A percentile compares a stretch with the other conserved stretches of the same genome.
phyloP scores from a whole-genome alignment of 768 basidiomycete genomes.

The Phylloporus rhodoxanthus region DNA sequence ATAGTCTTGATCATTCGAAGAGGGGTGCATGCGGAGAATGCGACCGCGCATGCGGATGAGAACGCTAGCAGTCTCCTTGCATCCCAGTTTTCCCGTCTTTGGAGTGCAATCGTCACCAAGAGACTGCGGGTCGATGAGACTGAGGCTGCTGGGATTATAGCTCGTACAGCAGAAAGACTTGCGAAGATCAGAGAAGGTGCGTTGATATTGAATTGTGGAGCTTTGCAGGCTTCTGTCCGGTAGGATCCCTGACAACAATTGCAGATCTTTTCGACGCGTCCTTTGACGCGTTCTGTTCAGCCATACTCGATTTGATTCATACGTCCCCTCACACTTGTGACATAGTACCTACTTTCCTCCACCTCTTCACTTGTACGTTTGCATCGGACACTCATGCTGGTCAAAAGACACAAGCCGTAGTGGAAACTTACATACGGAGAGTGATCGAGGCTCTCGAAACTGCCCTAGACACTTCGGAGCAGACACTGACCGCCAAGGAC shows the following conservation, averaged over 20 bases:
- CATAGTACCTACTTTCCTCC: constrained; percentile 43
- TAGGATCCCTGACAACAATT: constrained; percentile 3
- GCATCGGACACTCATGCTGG: constrained; percentile 9
- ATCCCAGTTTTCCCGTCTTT: constrained; percentile 42
- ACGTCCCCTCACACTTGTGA: constrained; percentile 1
- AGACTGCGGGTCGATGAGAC: constrained; percentile 44
- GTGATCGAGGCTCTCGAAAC: constrained; percentile 26
- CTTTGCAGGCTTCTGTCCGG: constrained; percentile 23
- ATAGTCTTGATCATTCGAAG: constrained; percentile 48
- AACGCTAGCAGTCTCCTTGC: constrained; percentile 32
- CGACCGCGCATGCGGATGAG: background rate
- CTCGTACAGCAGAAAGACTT: constrained; percentile 38
- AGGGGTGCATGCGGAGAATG: constrained; percentile 1
- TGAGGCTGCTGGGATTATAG: constrained; percentile 41
- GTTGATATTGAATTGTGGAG: constrained; percentile 17
- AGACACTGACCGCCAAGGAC: background rate
- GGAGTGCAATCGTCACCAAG: constrained; percentile 41
- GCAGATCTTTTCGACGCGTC: constrained; percentile 44
- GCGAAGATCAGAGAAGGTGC: constrained; percentile 42
- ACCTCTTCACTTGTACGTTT: constrained; percentile 39
- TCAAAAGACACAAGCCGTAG: constrained; percentile 6
- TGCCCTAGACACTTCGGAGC: constrained; percentile 5
- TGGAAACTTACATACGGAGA: constrained; percentile 13
- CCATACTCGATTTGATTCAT: constrained; percentile 4
- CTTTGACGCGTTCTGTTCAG: constrained; percentile 40